Evolutionary conservation across 495 filamentous ascomycete genomes (phyloP), one percentile per base, ranked within the genome.

Genomic region (Talaromyces nanjingensis): DNA sequence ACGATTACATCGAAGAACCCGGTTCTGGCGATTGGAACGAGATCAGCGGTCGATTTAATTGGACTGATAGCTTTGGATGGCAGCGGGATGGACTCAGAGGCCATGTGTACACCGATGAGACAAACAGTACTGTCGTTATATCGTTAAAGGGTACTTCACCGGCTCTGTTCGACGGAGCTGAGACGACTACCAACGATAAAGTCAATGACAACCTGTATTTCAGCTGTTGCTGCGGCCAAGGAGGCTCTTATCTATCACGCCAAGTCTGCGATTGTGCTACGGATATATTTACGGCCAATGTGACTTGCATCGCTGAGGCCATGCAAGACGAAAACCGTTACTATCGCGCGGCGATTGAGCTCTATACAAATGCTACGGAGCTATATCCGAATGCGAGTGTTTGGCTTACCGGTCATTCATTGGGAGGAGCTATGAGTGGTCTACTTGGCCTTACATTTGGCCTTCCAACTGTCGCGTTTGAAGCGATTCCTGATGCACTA

Each of bases 131-230:
- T 2, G 81, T 98, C 61, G 86, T 98, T 37, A 91, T 98, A 57
- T 93, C 91, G 2, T 76, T 98, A 33, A 98, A 98, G 75, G 92
- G 93, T 20, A 97, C 92, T 6, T 89, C 92, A 0, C 83, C 86
- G 1, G 94, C 96, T 11, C 86, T 98, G 9, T 98, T 96, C 71
- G 94, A 98, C 72, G 94, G 94, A 3, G 90, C 92, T 8, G 93
- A 91, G 12, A 97, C 94, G 0, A 97, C 92, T 0, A 96, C 92
- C 4, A 97, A 97, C 70, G 94, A 98, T 76, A 98, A 98, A 74
- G 78, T 90, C 57, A 98, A 98, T 72, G 94, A 98, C 72, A 98
- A 98, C 70, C 83, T 98, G 8, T 96, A 93, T 72, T 97, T 97
- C 78, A 92, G 93, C 71, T 98, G 94, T 76, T 98, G 94, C 72